Evolutionary conservation across 73 alveolate genomes (phyloP).

Genomic region (Paramecium sexaurelia): DNA sequence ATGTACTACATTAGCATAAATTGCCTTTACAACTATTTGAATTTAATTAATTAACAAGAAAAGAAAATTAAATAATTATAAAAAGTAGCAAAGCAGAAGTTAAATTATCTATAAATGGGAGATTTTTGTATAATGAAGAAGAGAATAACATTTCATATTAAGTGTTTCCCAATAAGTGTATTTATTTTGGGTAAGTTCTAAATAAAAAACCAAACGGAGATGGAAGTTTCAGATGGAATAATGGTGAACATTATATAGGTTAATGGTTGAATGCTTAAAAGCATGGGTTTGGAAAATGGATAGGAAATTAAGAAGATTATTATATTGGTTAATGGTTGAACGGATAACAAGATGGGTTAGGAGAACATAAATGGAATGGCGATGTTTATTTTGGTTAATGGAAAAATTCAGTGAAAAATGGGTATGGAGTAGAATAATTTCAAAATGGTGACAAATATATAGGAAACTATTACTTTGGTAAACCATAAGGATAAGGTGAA

Average conservation of each 20-base stretch:
- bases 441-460: constrained; percentile 76
- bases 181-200: not conserved
- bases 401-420: constrained; percentile 76
- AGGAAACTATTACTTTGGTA: constrained; percentile 75
- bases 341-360: constrained; percentile 47
- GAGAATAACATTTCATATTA: not conserved
- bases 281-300: constrained; percentile 65
- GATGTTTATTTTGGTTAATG: constrained; percentile 80
- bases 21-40: not conserved
- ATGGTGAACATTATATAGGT: constrained; percentile 57
- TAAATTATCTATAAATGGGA: not conserved
- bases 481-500: constrained; percentile 78
- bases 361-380: constrained; percentile 58
- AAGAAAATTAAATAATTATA: not conserved
- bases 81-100: not conserved
- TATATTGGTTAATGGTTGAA: constrained; percentile 62
- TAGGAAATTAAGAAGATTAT: not conserved
- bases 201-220: constrained; percentile 45
- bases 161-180: not conserved
- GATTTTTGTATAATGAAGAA: not conserved
- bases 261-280: constrained; percentile 36
- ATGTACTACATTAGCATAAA: not conserved
- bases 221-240: constrained; percentile 49
- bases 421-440: constrained; percentile 78
- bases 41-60: not conserved